Percentiles rank a stretch among this genome's conserved stretches.
phyloP scores from a whole-genome alignment of 257 asterid species.

The Penstemon eatonii region DNA sequence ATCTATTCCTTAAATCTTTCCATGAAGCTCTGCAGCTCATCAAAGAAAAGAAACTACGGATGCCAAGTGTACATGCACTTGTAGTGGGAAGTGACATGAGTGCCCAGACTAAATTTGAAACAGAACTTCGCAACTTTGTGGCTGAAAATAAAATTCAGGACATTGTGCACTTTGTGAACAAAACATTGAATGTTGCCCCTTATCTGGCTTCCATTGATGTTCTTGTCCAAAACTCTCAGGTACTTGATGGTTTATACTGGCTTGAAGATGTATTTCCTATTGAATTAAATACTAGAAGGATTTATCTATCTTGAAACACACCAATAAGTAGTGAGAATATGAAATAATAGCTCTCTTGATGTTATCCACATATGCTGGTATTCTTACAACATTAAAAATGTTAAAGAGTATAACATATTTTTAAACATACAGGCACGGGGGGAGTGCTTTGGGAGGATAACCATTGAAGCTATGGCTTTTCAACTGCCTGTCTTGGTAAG shows the following conservation, averaged over 20 bases:
- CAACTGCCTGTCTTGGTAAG: conserved; percentile 93
- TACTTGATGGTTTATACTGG: conserved; percentile 21
- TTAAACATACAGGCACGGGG: conserved; percentile 71
- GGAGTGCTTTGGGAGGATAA: conserved; percentile 97
- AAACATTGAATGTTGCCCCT: conserved; percentile 87
- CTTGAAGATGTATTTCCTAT: too few relatives aligned
- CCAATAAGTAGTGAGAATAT: neutral
- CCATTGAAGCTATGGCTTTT: conserved; percentile 99
- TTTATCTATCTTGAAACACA: too few relatives aligned
- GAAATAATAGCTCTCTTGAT: neutral
- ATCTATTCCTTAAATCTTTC: conserved; percentile 80
- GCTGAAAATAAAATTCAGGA: conserved; percentile 62
- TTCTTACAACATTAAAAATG: conserved; percentile 2
- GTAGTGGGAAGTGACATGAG: conserved; percentile 90
- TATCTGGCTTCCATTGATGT: conserved; percentile 85
- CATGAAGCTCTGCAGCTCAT: conserved; percentile 70
- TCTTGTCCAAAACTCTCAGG: conserved; percentile 99
- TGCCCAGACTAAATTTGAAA: conserved; percentile 81
- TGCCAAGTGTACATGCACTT: conserved; percentile 74
- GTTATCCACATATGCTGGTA: neutral
- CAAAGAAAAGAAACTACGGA: conserved; percentile 60
- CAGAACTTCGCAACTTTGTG: conserved; percentile 76
- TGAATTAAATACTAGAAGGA: too few relatives aligned
- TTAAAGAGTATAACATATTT: conserved; percentile 25
- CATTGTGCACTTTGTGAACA: conserved; percentile 82